Conservation (phyloP, 371 early-diverging fungal genomes). For the Dichotomocladium elegans region DNA sequence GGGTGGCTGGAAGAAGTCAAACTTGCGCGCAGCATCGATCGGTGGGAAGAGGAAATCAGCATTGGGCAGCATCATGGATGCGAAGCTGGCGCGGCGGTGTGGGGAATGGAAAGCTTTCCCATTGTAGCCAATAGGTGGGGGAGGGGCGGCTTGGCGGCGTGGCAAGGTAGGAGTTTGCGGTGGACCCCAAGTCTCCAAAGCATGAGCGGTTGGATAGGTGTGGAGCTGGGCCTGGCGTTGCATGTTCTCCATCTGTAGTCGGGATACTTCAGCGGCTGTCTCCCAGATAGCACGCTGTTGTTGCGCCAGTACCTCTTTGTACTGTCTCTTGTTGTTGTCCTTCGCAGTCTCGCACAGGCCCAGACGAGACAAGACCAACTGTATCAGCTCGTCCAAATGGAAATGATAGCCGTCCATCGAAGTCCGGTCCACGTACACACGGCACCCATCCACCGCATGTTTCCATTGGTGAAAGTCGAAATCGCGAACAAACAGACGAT, state of each 20-base stretch:
- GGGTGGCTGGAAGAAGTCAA: background rate
- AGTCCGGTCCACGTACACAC: conserved; percentile 1
- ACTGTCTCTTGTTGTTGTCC: background rate
- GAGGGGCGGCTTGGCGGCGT: conserved; percentile 11
- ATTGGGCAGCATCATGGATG: background rate
- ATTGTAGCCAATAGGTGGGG: conserved; percentile 4
- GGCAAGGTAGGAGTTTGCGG: background rate
- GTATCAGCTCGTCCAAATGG: background rate
- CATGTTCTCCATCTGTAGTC: conserved; percentile 8
- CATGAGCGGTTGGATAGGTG: conserved; percentile 6
- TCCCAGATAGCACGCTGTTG: conserved; percentile 6
- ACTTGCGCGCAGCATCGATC: background rate
- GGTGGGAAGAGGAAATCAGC: background rate
- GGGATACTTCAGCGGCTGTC: conserved; percentile 2
- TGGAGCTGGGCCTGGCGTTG: conserved; percentile 9
- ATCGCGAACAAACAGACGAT: conserved; percentile 55
- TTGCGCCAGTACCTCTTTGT: conserved; percentile 1
- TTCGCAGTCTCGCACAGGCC: background rate
- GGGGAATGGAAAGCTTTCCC: background rate
- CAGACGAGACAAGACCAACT: background rate
- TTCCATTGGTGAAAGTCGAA: conserved; percentile 46
- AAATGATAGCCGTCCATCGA: background rate
- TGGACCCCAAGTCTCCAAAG: background rate
- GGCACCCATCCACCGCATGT: conserved; percentile 3
- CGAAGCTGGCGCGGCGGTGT: background rate